Base-by-base conservation (phyloP, 169 alveolate species). In the Cryptosporidium tyzzeri region DNA sequence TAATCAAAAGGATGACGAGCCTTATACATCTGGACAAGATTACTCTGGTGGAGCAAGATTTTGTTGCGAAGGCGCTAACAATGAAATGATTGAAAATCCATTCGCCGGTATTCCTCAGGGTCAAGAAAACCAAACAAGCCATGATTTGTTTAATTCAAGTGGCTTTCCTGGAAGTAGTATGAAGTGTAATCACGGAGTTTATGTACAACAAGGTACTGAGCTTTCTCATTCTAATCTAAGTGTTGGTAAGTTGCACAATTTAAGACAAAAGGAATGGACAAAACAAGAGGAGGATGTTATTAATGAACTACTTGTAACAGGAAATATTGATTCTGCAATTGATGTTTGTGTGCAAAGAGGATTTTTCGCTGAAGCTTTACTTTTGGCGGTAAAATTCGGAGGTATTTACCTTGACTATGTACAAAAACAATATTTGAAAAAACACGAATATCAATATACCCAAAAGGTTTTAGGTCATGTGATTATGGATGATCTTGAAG, bases 321-420 rank as follows among this genome's bases (percentile, higher is more conserved):
- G 89, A 44, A 80, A 80, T 41, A 80, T 80, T 39, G 89, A 80
- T 9, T 86, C 91, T 1, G 94, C 94, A 0, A 92, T 92, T 37
- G 94, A 92, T 86, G 86, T 75, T 18, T 92, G 94, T 86, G 84
- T 92, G 58, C 68, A 73, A 59, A 73, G 85, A 39, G 91, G 92
- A 14, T 69, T 80, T 39, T 80, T 91, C 50, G 73, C 91, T 5
- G 91, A 92, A 73, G 94, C 93, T 31, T 67, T 92, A 55, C 71
- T 92, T 23, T 35, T 92, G 80, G 92, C 94, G 45, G 86, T 91
- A 5, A 86, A 85, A 1, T 91, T 92, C n/a, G 94, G 94, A 45
- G 89, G 84, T 75, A 33, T 71, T 7, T 75, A 74, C 31, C 74
- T 92, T 91, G 84, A 85, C 31, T 71, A 87, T 41, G 91, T 91